phyloP scores from a whole-genome alignment of 2,329 filamentous ascomycete species.

The Rhexocercosporidium sp. region DNA sequence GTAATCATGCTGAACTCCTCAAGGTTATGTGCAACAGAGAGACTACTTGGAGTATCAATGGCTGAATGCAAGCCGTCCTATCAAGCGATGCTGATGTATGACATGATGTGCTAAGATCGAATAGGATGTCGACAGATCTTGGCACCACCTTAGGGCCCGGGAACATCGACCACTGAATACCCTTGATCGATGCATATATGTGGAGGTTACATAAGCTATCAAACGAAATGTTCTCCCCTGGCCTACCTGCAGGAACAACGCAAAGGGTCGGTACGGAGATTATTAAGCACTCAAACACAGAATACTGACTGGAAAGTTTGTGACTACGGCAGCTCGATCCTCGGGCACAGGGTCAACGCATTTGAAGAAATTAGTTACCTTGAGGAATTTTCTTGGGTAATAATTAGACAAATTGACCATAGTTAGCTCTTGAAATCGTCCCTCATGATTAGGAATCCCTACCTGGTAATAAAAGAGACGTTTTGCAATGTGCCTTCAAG shows the following conservation, averaged over 20 bases:
- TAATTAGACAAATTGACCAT: no score
- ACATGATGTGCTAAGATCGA: background rate
- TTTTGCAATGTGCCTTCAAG: background rate
- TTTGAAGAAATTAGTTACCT: no score
- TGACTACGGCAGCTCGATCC: no score
- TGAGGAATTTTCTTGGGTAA: no score
- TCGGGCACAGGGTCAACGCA: no score
- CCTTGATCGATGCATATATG: background rate
- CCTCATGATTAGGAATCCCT: no score
- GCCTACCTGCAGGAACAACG: background rate
- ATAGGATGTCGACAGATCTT: slow-evolving; percentile 2
- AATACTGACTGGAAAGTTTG: no score
- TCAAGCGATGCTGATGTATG: background rate
- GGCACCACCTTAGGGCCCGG: background rate
- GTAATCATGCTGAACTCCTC: background rate
- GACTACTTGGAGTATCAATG: background rate
- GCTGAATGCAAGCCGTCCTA: background rate
- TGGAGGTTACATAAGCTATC: background rate
- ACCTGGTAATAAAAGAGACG: no score
- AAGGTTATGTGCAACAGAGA: background rate
- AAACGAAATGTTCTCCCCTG: background rate
- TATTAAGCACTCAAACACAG: background rate
- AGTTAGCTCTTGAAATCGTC: no score
- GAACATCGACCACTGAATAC: background rate
- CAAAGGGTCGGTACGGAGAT: background rate